Base-by-base conservation (phyloP, 2,329 filamentous ascomycete genomes). In the Dactylella cylindrospora region DNA sequence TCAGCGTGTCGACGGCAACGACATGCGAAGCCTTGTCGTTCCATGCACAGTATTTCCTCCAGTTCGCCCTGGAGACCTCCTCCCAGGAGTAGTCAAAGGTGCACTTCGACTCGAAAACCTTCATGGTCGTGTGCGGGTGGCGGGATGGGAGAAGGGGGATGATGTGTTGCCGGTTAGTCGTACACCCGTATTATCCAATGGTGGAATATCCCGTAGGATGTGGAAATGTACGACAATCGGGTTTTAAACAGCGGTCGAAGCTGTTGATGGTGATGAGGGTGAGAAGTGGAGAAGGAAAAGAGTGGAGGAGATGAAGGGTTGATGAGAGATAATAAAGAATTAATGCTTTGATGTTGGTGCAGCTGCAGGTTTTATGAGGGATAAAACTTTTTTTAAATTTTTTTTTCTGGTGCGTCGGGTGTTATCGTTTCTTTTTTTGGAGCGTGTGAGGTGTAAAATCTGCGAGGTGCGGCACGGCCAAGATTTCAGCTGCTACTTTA, bases 31-130 rank as follows among this genome's bases (percentile, higher is more conserved):
- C 90, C 76, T 95, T 93, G 74, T 96, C 87, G 78, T 98, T 98
- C 91, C 93, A 97, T 15, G 91, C 91, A 71, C 89, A 94, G 76
- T 98, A 98, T 75, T 98, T 98, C 69, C 84, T 86, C 93, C 93
- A 98, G 80, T 98, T 98, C 72, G 88, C 90, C 10, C 89, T 90
- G 20, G 90, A 95, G 28, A 98, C 93, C 74, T 97, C 91, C 71
- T 95, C 89, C 93, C 93, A 98, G 38, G 91, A 95, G 79, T 98
- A 98, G 77, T 95, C 81, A 76, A 94, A 98, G 64, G 89, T 90
- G 75, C 89, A 88, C 31, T 79, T 78, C 71, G 89, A 94, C 69
- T 88, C 88, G 72, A 97, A 97, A 76, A 97, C 88, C 80, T 94
- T 95, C 93, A 98, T 97, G 31, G 35, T 40, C 20, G 22, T 15